These are phyloP conservation scores for Rhizomucor miehei DNA, from an alignment of 371 early-diverging fungal species.

Conservation along the genomic window DNA sequence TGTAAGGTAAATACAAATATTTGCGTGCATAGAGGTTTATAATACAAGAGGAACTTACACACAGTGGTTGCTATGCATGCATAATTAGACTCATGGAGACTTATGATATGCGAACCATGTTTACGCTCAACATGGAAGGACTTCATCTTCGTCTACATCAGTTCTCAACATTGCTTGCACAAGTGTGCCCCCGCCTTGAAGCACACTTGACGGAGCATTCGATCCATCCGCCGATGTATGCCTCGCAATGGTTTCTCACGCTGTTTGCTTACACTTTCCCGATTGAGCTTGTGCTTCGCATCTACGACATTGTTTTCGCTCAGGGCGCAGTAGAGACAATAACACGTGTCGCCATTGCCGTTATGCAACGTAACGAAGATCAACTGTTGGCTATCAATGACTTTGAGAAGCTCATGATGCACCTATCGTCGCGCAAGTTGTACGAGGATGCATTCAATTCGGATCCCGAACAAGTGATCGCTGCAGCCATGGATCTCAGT, in stretches of 20 bases:
- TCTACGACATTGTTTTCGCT: constrained; percentile 89
- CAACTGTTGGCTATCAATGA: constrained; percentile 70
- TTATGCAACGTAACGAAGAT: constrained; percentile 80
- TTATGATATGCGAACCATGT: constrained; percentile 81
- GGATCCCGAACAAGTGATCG: constrained; percentile 67
- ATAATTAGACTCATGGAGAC: constrained; percentile 76
- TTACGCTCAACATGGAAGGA: constrained; percentile 85
- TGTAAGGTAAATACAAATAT: constrained; percentile 64
- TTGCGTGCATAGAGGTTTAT: too few relatives aligned
- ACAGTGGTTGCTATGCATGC: constrained; percentile 24
- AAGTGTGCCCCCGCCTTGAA: constrained; percentile 75
- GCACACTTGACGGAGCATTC: constrained; percentile 72
- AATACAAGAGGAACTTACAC: background rate
- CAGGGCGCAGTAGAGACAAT: constrained; percentile 85
- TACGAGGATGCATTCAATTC: constrained; percentile 72
- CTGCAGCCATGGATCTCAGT: constrained; percentile 72
- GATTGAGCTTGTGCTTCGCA: constrained; percentile 80
- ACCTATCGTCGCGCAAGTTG: constrained; percentile 72
- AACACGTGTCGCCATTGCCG: constrained; percentile 83
- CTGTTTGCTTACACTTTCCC: constrained; percentile 94
- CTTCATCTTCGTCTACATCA: constrained; percentile 86
- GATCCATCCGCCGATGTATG: constrained; percentile 87
- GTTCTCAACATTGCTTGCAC: constrained; percentile 79
- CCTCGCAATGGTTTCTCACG: constrained; percentile 93
- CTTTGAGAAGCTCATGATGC: constrained; percentile 82